These are phyloP conservation scores for Colletotrichum brevisporum DNA, from an alignment of 2,329 filamentous ascomycete species.

Conservation along the genomic window DNA sequence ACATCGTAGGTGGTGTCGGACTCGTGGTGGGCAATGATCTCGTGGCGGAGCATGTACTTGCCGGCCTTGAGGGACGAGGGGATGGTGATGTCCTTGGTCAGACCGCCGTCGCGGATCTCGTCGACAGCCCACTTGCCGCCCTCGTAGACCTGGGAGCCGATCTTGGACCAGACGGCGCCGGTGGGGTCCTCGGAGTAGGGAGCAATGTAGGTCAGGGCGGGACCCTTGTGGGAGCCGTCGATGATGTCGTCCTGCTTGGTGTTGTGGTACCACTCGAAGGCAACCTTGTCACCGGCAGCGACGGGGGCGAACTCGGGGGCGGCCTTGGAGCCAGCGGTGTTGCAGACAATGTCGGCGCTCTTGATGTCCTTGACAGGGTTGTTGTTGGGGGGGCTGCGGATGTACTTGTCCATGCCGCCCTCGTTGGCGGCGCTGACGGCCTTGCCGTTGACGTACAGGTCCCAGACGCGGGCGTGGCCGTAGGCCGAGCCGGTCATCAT, in stretches of 20 bases:
- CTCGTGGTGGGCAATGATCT: constrained; percentile 68
- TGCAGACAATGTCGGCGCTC: constrained; percentile 59
- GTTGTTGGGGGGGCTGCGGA: constrained; percentile 61
- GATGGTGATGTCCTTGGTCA: constrained; percentile 60
- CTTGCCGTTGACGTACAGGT: constrained; percentile 61
- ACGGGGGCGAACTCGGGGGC: constrained; percentile 57
- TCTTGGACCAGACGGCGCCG: constrained; percentile 66
- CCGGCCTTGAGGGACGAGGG: constrained; percentile 61
- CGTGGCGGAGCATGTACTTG: constrained; percentile 68
- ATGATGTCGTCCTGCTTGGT: constrained; percentile 66
- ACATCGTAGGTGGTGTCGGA: constrained; percentile 50
- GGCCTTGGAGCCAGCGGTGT: constrained; percentile 56
- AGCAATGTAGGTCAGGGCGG: constrained; percentile 68
- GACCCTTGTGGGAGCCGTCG: constrained; percentile 65
- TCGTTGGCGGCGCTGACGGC: constrained; percentile 47
- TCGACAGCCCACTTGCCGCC: constrained; percentile 59
- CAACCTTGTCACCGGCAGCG: constrained; percentile 62
- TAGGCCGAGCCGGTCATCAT: constrained; percentile 54
- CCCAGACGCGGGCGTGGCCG: constrained; percentile 62
- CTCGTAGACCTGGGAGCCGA: constrained; percentile 53
- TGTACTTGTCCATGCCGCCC: constrained; percentile 58
- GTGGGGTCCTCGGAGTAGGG: constrained; percentile 56
- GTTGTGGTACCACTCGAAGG: constrained; percentile 67
- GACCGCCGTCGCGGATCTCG: constrained; percentile 65
- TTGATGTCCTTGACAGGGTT: constrained; percentile 60